A percentile compares a stretch with the other conserved stretches of the same genome.
Evolutionary conservation across 2,329 filamentous ascomycete genomes (phyloP).

Genomic region (Eutypa lata): DNA sequence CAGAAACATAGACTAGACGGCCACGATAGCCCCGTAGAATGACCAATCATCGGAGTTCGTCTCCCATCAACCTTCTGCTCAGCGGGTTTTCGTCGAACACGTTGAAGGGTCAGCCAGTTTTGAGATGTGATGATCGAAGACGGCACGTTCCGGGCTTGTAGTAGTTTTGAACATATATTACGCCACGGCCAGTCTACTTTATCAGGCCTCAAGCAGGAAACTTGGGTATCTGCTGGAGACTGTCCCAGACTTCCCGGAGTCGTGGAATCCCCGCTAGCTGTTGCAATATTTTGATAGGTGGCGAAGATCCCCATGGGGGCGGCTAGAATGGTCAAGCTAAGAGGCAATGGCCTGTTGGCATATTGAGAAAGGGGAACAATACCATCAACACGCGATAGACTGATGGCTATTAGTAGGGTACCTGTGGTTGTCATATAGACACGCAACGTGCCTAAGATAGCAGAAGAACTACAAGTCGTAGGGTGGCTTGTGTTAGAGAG

Average conservation of each 20-base stretch:
- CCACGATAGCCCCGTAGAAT: slow-evolving; percentile 47
- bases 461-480: slow-evolving; percentile 25
- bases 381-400: slow-evolving; percentile 44
- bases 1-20: slow-evolving; percentile 53
- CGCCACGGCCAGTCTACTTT: slow-evolving; percentile 46
- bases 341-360: slow-evolving; percentile 34
- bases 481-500: slow-evolving; percentile 33
- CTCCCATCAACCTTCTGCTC: slow-evolving; percentile 42
- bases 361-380: slow-evolving; percentile 45
- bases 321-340: slow-evolving; percentile 46
- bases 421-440: slow-evolving; percentile 56
- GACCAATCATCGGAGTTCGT: slow-evolving; percentile 31
- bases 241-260: slow-evolving; percentile 39
- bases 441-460: slow-evolving; percentile 48
- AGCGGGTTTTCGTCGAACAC: slow-evolving; percentile 41
- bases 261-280: slow-evolving; percentile 25
- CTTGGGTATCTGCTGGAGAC: slow-evolving; percentile 49
- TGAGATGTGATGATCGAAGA: slow-evolving; percentile 36
- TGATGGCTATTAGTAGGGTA: slow-evolving; percentile 47
- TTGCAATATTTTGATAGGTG: slow-evolving; percentile 36
- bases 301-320: slow-evolving; percentile 53
- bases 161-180: slow-evolving; percentile 45
- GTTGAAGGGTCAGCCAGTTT: slow-evolving; percentile 49
- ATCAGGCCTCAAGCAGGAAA: slow-evolving; percentile 39
- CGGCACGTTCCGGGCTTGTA: slow-evolving; percentile 49